Conservation (phyloP, 306 rosid genomes). For the Ammopiptanthus mongolicus region DNA sequence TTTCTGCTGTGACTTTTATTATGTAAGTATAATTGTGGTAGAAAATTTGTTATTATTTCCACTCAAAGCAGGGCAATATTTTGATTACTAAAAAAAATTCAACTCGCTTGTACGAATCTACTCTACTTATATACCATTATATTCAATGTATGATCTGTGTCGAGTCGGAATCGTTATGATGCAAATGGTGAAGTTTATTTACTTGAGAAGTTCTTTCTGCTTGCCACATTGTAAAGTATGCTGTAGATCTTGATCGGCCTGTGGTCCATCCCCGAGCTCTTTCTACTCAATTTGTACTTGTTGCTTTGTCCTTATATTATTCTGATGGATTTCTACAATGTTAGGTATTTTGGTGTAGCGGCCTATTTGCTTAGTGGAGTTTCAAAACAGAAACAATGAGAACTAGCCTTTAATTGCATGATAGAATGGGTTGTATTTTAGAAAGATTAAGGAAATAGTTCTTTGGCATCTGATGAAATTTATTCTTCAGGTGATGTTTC, state of each 20-base stretch:
- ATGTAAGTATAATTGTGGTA: background rate
- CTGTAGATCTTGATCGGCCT: background rate
- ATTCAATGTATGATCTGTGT: background rate
- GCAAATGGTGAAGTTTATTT: background rate
- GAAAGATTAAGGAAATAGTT: background rate
- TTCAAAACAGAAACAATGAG: background rate
- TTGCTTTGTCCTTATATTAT: background rate
- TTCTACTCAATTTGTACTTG: background rate
- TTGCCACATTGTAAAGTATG: background rate
- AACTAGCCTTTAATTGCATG: background rate
- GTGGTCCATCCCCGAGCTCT: background rate
- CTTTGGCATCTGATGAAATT: background rate
- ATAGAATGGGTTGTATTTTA: background rate
- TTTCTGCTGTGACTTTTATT: background rate
- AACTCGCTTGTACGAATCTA: background rate
- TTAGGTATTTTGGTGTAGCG: background rate
- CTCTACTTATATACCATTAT: background rate
- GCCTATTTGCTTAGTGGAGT: background rate
- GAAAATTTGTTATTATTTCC: background rate
- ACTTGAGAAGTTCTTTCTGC: background rate
- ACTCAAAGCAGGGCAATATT: background rate
- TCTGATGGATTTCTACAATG: background rate
- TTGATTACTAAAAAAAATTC: background rate
- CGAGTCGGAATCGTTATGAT: background rate
- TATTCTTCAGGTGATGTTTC: slow-evolving; percentile 86